Base-by-base conservation (phyloP, 495 filamentous ascomycete species). In the Cetradonia linearis region DNA sequence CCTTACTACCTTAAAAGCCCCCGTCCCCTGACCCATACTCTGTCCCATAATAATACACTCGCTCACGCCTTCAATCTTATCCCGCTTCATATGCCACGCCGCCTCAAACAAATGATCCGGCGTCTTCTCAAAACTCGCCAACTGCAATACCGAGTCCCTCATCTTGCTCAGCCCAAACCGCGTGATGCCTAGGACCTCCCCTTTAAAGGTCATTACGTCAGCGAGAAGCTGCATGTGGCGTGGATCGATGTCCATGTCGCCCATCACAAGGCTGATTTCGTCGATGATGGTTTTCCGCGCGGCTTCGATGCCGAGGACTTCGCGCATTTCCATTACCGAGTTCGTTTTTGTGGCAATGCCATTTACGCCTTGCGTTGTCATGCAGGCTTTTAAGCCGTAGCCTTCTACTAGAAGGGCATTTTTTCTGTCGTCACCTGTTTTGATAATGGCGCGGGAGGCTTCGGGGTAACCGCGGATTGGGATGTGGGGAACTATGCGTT, bases 151-250 rank as follows among this genome's bases (percentile, higher is more conserved):
- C 28, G 82, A 87, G 70, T 98, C 94, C 56, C 93, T 80, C 91
- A 96, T 98, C 79, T 98, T 98, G 54, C 89, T 84, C 44, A 98
- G 78, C 55, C 93, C 93, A 72, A 97, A 97, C 28, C 93, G 86
- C 10, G 93, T 98, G 68, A 98, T 98, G 38, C 93, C 93, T n/a
- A 96, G 81, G 0, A 97, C 87, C 63, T 97, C 92, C 52, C 93
- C 93, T 73, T 95, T 96, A 79, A 92, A 97, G 7, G 93, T 98
- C 93, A 98, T 98, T 38, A 96, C 90, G 61, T 98, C 94, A n/a
- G 93, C 92, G 18, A 98, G 81, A 9, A 98, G 82, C 70, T 96
- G 88, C 91, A 98, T 96, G 78, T 98, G 93, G 36, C 94, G 87
- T 31, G 93, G 93, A 76, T 98, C 93, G 65, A 98, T 96, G 74